Evolutionary conservation across 2,329 filamentous ascomycete species (phyloP).

Genomic region (Microascus cirrosus): DNA sequence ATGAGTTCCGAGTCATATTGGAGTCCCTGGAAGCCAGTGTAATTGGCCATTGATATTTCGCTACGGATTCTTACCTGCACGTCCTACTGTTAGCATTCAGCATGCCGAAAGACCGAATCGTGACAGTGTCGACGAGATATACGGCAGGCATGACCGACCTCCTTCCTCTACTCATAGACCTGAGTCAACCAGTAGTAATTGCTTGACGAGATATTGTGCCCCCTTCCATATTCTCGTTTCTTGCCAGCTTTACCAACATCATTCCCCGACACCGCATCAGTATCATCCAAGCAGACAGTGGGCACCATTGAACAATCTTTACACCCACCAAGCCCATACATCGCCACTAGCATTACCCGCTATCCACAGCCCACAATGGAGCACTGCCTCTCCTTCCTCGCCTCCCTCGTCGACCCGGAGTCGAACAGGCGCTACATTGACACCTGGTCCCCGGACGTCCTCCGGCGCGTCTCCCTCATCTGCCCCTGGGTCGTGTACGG

Average conservation of each 20-base stretch:
- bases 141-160: not conserved
- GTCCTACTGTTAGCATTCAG: not conserved
- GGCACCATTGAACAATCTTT: not conserved
- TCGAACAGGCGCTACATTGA: not conserved
- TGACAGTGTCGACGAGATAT: not conserved
- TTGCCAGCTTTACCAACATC: not conserved
- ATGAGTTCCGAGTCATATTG: no score
- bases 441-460: not conserved
- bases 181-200: not conserved
- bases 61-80: not conserved
- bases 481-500: slow-evolving; percentile 1
- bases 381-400: not conserved
- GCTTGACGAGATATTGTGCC: not conserved
- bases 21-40: no score
- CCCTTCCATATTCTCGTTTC: not conserved
- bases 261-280: not conserved
- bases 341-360: not conserved
- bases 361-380: not conserved
- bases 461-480: not conserved
- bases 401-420: not conserved
- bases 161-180: not conserved
- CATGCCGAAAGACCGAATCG: not conserved
- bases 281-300: not conserved
- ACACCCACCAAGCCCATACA: not conserved
- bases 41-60: no score